These are phyloP conservation scores for Dactylella cylindrospora DNA, from an alignment of 2,329 filamentous ascomycete genomes.

Conservation along the genomic window DNA sequence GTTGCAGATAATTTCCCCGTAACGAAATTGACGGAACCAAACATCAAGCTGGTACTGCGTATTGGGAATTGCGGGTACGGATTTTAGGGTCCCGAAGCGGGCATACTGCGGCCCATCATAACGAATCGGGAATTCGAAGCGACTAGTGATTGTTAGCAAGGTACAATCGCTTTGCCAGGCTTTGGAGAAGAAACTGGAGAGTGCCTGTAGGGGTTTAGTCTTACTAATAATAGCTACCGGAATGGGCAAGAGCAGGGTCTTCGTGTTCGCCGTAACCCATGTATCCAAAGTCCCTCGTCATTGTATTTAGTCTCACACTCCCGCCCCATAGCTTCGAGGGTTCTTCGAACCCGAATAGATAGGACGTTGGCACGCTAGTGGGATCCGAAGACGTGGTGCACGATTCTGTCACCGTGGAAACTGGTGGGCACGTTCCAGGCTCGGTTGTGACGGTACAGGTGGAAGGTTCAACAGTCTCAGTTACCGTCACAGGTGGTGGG, in stretches of 20 bases:
- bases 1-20: background rate
- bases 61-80: constrained; percentile 1
- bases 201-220: background rate
- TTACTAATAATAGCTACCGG: constrained; percentile 21
- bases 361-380: background rate
- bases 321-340: constrained; percentile 5
- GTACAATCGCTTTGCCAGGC: too few relatives aligned
- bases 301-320: background rate
- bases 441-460: too few relatives aligned
- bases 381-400: constrained; percentile 2
- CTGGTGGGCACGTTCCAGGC: too few relatives aligned
- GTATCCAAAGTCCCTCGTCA: background rate
- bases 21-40: constrained; percentile 6
- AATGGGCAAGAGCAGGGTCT: background rate
- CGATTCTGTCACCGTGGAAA: constrained; percentile 11
- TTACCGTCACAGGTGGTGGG: constrained; percentile 7
- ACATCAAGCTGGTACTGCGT: constrained; percentile 6
- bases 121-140: background rate
- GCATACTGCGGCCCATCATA: background rate
- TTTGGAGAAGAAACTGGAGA: background rate
- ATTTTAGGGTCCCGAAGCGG: constrained; percentile 8
- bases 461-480: background rate
- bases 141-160: too few relatives aligned
- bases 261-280: constrained; percentile 9
- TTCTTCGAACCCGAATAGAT: constrained; percentile 5